Evolutionary conservation across 441 rosid genomes (phyloP).

Genomic region (Brassica hybrid): DNA sequence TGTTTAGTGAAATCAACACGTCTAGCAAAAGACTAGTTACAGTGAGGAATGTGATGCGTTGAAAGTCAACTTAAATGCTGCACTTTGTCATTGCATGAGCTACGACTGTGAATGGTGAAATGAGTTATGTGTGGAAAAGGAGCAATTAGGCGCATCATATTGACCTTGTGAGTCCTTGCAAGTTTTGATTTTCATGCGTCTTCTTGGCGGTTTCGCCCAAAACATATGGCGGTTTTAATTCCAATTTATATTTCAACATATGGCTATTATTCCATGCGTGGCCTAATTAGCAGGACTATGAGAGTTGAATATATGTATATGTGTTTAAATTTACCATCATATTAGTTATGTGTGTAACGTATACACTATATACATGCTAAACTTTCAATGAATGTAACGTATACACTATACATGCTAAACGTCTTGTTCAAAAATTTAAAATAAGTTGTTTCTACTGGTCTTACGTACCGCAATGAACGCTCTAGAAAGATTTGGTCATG

Average conservation of each 20-base stretch:
- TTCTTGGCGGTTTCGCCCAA: neutral
- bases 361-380: neutral
- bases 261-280: neutral
- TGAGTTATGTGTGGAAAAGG: no score
- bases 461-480: neutral
- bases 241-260: neutral
- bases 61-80: constrained; percentile 12
- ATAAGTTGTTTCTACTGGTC: neutral
- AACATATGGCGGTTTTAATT: neutral
- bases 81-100: constrained; percentile 23
- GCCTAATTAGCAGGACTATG: neutral
- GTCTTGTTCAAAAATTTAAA: neutral
- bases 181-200: neutral
- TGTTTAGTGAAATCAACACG: neutral
- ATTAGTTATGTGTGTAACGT: neutral
- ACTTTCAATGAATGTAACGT: neutral
- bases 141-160: no score
- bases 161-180: no score
- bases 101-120: neutral
- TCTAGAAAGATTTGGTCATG: neutral
- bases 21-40: neutral
- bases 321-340: neutral
- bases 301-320: constrained; percentile 9
- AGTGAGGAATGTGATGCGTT: constrained; percentile 12
- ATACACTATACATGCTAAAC: neutral